A percentile compares a stretch with the other conserved stretches of the same genome.
These are phyloP conservation scores for Phialophora chinensis DNA, from an alignment of 2,329 filamentous ascomycete species.

Conservation along the genomic window DNA sequence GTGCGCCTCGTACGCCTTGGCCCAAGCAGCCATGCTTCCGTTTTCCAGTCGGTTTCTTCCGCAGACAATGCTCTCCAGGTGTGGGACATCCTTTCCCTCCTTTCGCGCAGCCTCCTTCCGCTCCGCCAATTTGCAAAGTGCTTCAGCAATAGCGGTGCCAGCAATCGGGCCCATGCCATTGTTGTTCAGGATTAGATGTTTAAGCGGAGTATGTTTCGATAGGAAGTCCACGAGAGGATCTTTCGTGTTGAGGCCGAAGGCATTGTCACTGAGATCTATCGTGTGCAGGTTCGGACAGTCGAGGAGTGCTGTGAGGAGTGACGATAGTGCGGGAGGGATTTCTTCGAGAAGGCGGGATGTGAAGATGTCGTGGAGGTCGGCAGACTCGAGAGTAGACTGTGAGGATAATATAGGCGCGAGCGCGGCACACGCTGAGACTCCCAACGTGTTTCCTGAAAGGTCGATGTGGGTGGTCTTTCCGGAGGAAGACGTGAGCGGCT, in stretches of 20 bases:
- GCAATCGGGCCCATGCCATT: conserved; percentile 94
- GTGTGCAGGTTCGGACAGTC: conserved; percentile 86
- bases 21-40: conserved; percentile 95
- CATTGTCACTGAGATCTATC: conserved; percentile 96
- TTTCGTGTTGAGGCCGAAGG: conserved; percentile 94
- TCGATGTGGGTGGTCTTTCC: conserved; percentile 81
- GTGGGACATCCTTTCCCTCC: conserved; percentile 72
- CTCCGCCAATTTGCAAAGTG: conserved; percentile 78
- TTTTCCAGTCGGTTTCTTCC: conserved; percentile 95
- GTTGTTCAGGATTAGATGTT: conserved; percentile 96
- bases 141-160: conserved; percentile 85
- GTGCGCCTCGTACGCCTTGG: conserved; percentile 82
- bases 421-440: conserved; percentile 83
- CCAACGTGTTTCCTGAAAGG: conserved; percentile 89
- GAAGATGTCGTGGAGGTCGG: conserved; percentile 97
- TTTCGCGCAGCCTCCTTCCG: conserved; percentile 76
- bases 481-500: conserved; percentile 69
- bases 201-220: conserved; percentile 82
- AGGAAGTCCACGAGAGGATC: conserved; percentile 93
- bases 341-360: conserved; percentile 91
- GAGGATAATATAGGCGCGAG: conserved; percentile 82
- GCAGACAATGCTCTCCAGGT: conserved; percentile 96
- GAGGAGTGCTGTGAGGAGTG: conserved; percentile 83
- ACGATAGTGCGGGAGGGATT: conserved; percentile 87
- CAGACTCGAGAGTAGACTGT: conserved; percentile 80